These are phyloP conservation scores for Neonectria hederae DNA, from an alignment of 2,329 filamentous ascomycete species.

Conservation along the genomic window DNA sequence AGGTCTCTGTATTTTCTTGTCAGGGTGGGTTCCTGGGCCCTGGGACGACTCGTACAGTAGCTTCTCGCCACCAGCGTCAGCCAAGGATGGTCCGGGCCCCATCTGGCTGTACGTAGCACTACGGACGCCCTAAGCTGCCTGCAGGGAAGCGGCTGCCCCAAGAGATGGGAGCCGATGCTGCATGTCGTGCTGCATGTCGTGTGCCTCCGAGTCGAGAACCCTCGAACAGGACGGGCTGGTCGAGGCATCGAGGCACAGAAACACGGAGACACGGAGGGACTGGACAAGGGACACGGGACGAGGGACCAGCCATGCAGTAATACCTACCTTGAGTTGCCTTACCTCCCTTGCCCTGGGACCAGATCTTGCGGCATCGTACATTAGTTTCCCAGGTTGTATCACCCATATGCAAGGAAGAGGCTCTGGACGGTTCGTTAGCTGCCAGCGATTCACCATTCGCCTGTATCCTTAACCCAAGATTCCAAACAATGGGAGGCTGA, in stretches of 20 bases:
- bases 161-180: constrained; percentile 38
- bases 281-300: constrained; percentile 16
- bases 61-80: constrained; percentile 27
- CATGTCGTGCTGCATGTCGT: constrained; percentile 36
- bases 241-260: constrained; percentile 20
- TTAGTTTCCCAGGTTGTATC: constrained; percentile 34
- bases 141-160: constrained; percentile 19
- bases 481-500: constrained; percentile 1
- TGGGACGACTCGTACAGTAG: constrained; percentile 17
- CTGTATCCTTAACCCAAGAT: neutral
- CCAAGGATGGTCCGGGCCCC: constrained; percentile 23
- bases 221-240: constrained; percentile 21
- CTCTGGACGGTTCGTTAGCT: constrained; percentile 2
- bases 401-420: constrained; percentile 25
- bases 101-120: constrained; percentile 16
- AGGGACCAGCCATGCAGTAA: constrained; percentile 22
- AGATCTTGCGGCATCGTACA: constrained; percentile 43
- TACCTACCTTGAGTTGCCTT: constrained; percentile 31
- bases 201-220: constrained; percentile 13
- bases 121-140: constrained; percentile 11
- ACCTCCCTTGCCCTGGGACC: constrained; percentile 36
- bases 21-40: constrained; percentile 20
- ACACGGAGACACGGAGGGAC: constrained; percentile 21
- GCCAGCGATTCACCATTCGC: neutral
- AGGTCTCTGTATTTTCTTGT: neutral